Conservation (phyloP, 495 filamentous ascomycete species). For the Talaromyces liani region DNA sequence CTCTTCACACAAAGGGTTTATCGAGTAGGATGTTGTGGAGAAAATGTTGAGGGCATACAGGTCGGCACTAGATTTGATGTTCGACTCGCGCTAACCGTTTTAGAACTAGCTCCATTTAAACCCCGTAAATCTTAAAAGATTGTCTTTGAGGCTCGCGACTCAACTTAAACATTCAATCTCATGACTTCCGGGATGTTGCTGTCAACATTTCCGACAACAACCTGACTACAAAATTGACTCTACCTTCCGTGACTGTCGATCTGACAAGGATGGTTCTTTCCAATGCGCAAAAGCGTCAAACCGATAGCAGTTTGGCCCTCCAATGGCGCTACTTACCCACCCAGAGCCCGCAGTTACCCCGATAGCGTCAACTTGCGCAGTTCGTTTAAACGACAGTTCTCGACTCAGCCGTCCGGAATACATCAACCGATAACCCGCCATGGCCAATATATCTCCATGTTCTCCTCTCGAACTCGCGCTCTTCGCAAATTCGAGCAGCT, state of each 20-base stretch:
- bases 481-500: not conserved
- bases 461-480: not conserved
- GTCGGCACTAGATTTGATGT: not conserved
- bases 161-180: not conserved
- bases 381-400: not conserved
- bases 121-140: not conserved
- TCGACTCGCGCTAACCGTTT: not conserved
- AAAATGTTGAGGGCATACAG: not conserved
- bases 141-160: not conserved
- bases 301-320: slow-evolving; percentile 1
- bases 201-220: not conserved
- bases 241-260: not conserved
- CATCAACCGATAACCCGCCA: not conserved
- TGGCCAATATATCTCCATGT: not conserved
- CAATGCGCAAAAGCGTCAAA: slow-evolving; percentile 6
- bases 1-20: not conserved
- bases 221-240: not conserved
- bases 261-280: slow-evolving; percentile 4
- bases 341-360: not conserved
- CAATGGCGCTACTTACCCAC: slow-evolving; percentile 4
- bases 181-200: not conserved
- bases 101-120: not conserved
- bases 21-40: not conserved
- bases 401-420: not conserved
- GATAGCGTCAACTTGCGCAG: slow-evolving; percentile 2